Percentiles rank a stretch among this genome's conserved stretches.
Evolutionary conservation across 75 land plant species (phyloP).

Genomic region (Isoetes taiwanensis): DNA sequence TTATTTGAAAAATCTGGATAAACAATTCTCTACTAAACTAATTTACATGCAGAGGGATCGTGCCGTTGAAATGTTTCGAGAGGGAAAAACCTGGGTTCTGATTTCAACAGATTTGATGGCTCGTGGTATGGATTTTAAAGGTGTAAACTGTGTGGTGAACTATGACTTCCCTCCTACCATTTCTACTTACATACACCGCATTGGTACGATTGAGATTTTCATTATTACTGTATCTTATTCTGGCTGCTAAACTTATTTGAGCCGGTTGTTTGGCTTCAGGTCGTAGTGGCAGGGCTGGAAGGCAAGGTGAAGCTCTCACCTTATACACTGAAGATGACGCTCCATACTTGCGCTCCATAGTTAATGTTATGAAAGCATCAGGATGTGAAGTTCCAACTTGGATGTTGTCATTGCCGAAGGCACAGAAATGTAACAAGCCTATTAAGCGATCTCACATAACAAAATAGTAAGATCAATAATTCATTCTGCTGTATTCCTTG

Average conservation of each 20-base stretch:
- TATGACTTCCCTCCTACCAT: slow-evolving; percentile 82
- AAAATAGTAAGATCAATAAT: neutral
- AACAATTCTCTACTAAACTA: neutral
- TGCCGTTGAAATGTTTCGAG: slow-evolving; percentile 80
- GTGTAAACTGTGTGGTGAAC: slow-evolving; percentile 88
- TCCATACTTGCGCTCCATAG: slow-evolving; percentile 65
- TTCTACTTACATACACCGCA: slow-evolving; percentile 79
- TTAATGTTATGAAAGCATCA: slow-evolving; percentile 67
- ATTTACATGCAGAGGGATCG: slow-evolving; percentile 44
- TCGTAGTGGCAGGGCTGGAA: slow-evolving; percentile 86
- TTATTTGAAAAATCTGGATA: neutral
- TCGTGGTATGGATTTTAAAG: slow-evolving; percentile 95
- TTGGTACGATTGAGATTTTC: slow-evolving; percentile 40
- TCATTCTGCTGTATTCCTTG: too few relatives aligned
- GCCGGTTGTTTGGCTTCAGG: too few relatives aligned
- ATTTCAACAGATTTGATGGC: slow-evolving; percentile 90
- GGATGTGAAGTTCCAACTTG: slow-evolving; percentile 95
- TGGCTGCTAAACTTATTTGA: neutral
- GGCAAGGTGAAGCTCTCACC: slow-evolving; percentile 73
- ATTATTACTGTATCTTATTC: neutral
- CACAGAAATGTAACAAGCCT: slow-evolving; percentile 16
- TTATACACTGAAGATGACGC: slow-evolving; percentile 79
- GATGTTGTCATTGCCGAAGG: slow-evolving; percentile 57
- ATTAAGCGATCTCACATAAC: neutral
- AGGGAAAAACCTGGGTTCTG: slow-evolving; percentile 91